Evolutionary conservation across 1,284 basidiomycete species (phyloP).

Genomic region (Microbotryum intermedium): DNA sequence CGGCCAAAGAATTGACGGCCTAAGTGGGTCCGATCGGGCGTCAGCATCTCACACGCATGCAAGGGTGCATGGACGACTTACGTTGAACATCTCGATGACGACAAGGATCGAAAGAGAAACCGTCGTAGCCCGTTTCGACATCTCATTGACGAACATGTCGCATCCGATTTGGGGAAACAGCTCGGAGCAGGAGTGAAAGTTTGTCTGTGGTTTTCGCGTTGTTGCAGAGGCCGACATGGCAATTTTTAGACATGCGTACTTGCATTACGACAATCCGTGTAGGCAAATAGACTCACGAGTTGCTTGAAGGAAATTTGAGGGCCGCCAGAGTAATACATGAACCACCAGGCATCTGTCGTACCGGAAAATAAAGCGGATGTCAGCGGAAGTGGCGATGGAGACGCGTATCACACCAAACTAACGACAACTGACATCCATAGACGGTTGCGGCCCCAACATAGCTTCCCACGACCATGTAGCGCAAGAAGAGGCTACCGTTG

Average conservation of each 20-base stretch:
- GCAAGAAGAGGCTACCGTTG: conserved; percentile 87
- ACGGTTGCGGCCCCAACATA: conserved; percentile 95
- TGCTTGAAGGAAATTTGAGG: conserved; percentile 90
- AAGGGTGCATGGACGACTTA: conserved; percentile 37
- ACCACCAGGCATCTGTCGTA: conserved; percentile 65
- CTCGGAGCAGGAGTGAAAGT: conserved; percentile 82
- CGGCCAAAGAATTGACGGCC: conserved; percentile 74
- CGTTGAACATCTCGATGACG: conserved; percentile 97
- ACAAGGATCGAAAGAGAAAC: conserved; percentile 92
- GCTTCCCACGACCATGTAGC: conserved; percentile 83
- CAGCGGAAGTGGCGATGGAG: neutral
- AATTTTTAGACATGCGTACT: no score
- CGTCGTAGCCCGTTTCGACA: conserved; percentile 81
- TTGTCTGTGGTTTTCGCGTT: conserved; percentile 50
- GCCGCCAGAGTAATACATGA: conserved; percentile 77
- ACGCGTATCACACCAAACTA: neutral
- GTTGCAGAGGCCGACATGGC: no score
- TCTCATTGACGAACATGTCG: conserved; percentile 79
- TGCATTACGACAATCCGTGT: neutral
- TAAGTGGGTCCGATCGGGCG: neutral
- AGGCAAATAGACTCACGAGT: conserved; percentile 53
- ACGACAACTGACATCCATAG: conserved; percentile 50
- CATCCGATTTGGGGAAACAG: conserved; percentile 84
- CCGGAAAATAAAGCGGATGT: conserved; percentile 51
- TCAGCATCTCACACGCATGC: neutral